A percentile compares a stretch with the other conserved stretches of the same genome.
Evolutionary conservation across 129 eudicot genomes (phyloP).

Genomic region (Cynara cardunculus): DNA sequence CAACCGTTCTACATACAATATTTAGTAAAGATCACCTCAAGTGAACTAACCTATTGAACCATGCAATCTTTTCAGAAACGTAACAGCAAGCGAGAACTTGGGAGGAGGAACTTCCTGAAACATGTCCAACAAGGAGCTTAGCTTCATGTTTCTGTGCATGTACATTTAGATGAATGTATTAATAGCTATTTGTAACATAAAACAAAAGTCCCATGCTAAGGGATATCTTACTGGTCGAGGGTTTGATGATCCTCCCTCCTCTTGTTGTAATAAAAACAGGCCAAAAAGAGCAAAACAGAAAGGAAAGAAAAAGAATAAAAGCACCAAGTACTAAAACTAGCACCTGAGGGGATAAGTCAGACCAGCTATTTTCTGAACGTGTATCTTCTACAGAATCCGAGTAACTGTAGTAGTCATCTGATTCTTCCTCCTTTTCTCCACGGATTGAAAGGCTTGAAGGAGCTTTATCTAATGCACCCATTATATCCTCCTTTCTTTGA

Average conservation of each 20-base stretch:
- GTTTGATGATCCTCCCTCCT: not conserved
- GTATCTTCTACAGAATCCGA: conserved; percentile 48
- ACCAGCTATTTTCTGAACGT: conserved; percentile 50
- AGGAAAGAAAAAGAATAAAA: not conserved
- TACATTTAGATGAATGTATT: not conserved
- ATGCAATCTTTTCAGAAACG: conserved; percentile 47
- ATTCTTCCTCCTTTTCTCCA: conserved; percentile 46
- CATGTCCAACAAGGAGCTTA: not conserved
- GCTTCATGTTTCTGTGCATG: not conserved
- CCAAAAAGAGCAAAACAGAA: not conserved
- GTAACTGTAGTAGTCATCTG: conserved; percentile 63
- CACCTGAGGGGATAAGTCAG: conserved; percentile 55
- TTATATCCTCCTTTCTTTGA: conserved; percentile 33
- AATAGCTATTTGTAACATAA: not conserved
- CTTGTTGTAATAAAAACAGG: not conserved
- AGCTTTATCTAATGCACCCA: conserved; percentile 28
- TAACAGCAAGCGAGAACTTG: conserved; percentile 46
- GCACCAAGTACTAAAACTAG: conserved; percentile 5
- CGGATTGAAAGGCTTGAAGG: conserved; percentile 48
- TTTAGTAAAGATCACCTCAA: conserved; percentile 17
- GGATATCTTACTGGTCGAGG: not conserved
- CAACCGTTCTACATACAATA: conserved; percentile 8
- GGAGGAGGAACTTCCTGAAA: conserved; percentile 42
- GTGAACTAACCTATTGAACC: conserved; percentile 49
- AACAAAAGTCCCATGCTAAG: not conserved